A percentile compares a stretch with the other conserved stretches of the same genome.
Conservation (phyloP, 2,329 filamentous ascomycete genomes). For the Sporothrix pseudoabietina region DNA sequence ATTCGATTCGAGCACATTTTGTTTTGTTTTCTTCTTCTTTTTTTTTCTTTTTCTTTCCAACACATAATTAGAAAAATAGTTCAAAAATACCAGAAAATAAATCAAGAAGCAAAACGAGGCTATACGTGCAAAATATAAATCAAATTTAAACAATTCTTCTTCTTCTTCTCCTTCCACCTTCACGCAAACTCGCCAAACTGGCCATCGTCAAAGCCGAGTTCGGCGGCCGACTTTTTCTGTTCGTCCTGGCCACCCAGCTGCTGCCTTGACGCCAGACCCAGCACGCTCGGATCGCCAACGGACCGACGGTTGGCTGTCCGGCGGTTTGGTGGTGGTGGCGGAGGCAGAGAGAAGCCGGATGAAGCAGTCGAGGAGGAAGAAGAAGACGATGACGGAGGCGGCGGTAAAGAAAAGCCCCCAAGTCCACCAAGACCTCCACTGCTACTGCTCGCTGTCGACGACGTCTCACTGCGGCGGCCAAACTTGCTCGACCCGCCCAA, state of each 20-base stretch:
- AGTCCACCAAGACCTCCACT: slow-evolving; percentile 36
- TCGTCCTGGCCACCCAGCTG: slow-evolving; percentile 46
- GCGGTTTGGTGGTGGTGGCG: slow-evolving; percentile 64
- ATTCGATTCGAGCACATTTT: too few relatives aligned
- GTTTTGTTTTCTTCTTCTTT: not conserved
- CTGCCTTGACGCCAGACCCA: slow-evolving; percentile 24
- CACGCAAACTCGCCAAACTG: slow-evolving; percentile 82
- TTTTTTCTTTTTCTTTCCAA: not conserved
- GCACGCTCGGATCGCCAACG: slow-evolving; percentile 30
- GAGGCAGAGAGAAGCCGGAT: slow-evolving; percentile 50
- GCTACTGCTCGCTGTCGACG: slow-evolving; percentile 33
- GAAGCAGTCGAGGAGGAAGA: slow-evolving; percentile 60
- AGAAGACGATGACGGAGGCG: slow-evolving; percentile 58
- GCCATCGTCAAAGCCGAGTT: slow-evolving; percentile 82
- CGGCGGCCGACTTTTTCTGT: slow-evolving; percentile 51
- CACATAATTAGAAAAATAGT: not conserved
- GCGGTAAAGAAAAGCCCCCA: slow-evolving; percentile 71
- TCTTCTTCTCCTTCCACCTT: not conserved
- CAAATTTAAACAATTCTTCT: not conserved
- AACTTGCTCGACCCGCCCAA: slow-evolving; percentile 60
- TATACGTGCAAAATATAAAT: not conserved
- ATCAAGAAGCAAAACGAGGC: not conserved
- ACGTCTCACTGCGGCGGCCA: slow-evolving; percentile 49
- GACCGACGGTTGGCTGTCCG: slow-evolving; percentile 39
- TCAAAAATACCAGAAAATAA: not conserved